Percentiles rank a stretch among this genome's conserved stretches.
phyloP scores from a whole-genome alignment of 345 rosid genomes.

The Conringia planisiliqua region DNA sequence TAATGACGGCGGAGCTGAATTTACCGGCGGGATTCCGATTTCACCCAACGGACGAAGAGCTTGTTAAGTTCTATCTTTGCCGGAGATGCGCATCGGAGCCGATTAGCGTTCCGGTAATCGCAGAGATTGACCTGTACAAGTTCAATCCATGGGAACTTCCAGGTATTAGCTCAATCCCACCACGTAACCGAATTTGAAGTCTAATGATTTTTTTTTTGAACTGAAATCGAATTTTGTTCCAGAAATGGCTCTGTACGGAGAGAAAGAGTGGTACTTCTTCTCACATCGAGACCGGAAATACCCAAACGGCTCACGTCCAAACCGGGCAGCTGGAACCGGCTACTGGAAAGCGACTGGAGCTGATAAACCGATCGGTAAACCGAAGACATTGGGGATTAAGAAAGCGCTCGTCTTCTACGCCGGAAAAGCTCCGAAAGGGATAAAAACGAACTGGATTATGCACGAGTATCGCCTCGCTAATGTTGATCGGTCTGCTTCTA shows the following conservation, averaged over 20 bases:
- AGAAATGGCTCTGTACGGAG: slow-evolving; percentile 78
- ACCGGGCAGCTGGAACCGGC: slow-evolving; percentile 83
- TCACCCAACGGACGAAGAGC: slow-evolving; percentile 92
- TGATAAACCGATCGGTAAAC: slow-evolving; percentile 85
- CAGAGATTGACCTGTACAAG: slow-evolving; percentile 85
- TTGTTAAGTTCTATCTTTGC: slow-evolving; percentile 69
- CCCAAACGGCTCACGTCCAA: slow-evolving; percentile 85
- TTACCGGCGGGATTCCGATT: slow-evolving; percentile 93
- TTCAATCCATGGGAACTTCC: slow-evolving; percentile 94
- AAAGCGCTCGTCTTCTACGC: slow-evolving; percentile 88
- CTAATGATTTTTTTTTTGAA: background rate
- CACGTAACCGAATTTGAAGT: too few relatives aligned
- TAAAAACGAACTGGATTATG: slow-evolving; percentile 97
- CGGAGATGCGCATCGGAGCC: slow-evolving; percentile 60
- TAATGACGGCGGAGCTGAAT: slow-evolving; percentile 51
- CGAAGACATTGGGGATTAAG: slow-evolving; percentile 71
- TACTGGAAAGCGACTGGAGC: slow-evolving; percentile 97
- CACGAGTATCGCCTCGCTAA: slow-evolving; percentile 90
- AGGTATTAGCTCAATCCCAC: slow-evolving; percentile 36
- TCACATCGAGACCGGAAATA: slow-evolving; percentile 86
- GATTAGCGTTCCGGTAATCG: slow-evolving; percentile 63
- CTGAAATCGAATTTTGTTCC: background rate
- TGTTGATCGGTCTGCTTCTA: slow-evolving; percentile 60
- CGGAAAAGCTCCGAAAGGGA: slow-evolving; percentile 78
- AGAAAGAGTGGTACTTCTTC: slow-evolving; percentile 93